A percentile compares a stretch with the other conserved stretches of the same genome.
phyloP scores from a whole-genome alignment of 148 eudicot species.

The Amaranthus cruentus region DNA sequence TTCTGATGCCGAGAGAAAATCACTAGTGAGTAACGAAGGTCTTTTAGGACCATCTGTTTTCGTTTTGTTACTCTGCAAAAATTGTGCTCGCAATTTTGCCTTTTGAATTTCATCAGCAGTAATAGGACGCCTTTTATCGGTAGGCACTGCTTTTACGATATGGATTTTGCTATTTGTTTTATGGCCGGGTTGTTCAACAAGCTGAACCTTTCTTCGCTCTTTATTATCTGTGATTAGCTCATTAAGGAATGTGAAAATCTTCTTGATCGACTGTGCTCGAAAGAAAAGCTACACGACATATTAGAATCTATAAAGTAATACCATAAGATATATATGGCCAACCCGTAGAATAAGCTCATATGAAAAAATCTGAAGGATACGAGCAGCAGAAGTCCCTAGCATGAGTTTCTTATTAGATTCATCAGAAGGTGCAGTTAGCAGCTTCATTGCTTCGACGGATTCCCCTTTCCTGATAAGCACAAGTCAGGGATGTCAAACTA shows the following conservation, averaged over 20 bases:
- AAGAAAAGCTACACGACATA: neutral
- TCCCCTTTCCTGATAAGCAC: conserved; percentile 57
- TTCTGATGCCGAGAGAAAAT: conserved; percentile 43
- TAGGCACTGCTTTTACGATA: conserved; percentile 43
- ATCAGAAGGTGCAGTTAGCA: conserved; percentile 66
- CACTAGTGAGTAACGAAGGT: conserved; percentile 39
- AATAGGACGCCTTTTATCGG: conserved; percentile 74
- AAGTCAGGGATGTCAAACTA: conserved; percentile 15
- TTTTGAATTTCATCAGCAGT: conserved; percentile 98
- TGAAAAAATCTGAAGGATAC: conserved; percentile 57
- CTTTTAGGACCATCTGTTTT: conserved; percentile 43
- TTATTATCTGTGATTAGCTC: conserved; percentile 50
- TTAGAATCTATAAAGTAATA: neutral
- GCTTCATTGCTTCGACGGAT: conserved; percentile 51
- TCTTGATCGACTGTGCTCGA: conserved; percentile 1
- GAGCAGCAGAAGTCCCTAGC: conserved; percentile 53
- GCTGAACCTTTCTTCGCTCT: conserved; percentile 85
- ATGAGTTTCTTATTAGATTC: conserved; percentile 67
- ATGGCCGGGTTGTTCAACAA: conserved; percentile 94
- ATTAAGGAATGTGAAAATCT: conserved; percentile 38
- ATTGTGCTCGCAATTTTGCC: conserved; percentile 88
- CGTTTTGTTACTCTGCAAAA: conserved; percentile 53
- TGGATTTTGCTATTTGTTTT: conserved; percentile 50
- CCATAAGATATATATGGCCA: neutral
- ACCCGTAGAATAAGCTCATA: neutral